Base-by-base conservation (phyloP, 2,329 filamentous ascomycete species). In the Fusarium coffeatum region DNA sequence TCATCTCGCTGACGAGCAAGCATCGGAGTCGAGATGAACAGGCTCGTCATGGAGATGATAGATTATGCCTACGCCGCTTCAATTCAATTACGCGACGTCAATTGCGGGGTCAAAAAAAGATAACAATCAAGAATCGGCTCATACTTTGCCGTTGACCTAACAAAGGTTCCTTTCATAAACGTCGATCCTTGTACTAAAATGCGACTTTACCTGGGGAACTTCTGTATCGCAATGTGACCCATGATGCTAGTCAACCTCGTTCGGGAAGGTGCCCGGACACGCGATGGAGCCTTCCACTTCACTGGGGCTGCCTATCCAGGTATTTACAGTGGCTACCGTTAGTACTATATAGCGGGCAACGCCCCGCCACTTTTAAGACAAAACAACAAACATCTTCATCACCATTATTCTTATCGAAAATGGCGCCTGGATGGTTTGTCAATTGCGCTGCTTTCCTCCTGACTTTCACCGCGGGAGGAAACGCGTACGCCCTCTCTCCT, bases 371-470 rank as follows among this genome's bases (percentile, higher is more conserved):
- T 27, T 37, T n/a, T n/a, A 23, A n/a, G 34, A 22, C 41, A 37
- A 25, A 12, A 40, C 34, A 64, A 51, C 59, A 69, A 69, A 30
- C 51, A 27, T 18, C 18, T 12, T 25, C 22, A 23, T 25, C 23
- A 32, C 40, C 30, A 27, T 11, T 41, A 65, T 50, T 12, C 42
- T 45, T 32, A 55, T 60, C 41, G 22, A 15, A 50, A 18, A 60
- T 66, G 64, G 43, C 63, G 61, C 59, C 48, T 45, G 23, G 54
- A 32, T 69, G 66, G 67, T 42, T 69, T 59, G 30, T 61, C 25
- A 32, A 46, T n/a, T 67, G 56, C 30, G 43, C 64, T 47, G 32
- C 63, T 23, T 42, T 25, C 23, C 46, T 68, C 28, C 37, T 68
- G 16, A 50, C 59, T 0, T 46, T 64, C 3, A 50, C 68, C 8